Base-by-base conservation (phyloP, 306 rosid genomes). In the Quillaja saponaria region DNA sequence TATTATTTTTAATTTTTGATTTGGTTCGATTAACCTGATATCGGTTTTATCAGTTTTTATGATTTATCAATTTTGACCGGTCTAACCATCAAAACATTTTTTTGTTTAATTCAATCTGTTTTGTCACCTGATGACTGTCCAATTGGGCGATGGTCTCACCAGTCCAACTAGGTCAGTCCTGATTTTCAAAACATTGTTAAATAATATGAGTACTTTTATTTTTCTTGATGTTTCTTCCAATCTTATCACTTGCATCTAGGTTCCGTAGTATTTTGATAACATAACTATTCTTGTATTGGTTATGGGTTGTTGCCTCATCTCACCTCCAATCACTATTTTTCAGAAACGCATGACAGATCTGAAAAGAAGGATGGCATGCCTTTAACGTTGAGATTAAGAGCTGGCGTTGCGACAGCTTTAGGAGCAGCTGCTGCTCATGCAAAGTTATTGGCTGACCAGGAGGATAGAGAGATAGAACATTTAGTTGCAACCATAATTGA, bases 361-460 rank as follows among this genome's bases (percentile, higher is more conserved):
- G 55, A 66, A 15, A 72, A 72, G 64, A 77, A 61, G 38, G 86
- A 84, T 50, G 90, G 37, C 55, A 74, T 85, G 42, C 95, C 95
- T 38, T 47, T 74, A 68, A 73, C 86, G 34, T 54, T 89, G 67
- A 84, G 86, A 35, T 38, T 92, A 66, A 87, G 95, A 78, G 87
- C 97, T 28, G 88, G 87, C 48, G 69, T 80, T 42, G 94, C 87
- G 76, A 87, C 99, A 13, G 91, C 95, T 19, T 91, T 92, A 55
- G 99, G 99, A 11, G 91, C 95, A 61, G 95, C 97, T 45, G 99
- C 96, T 57, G 89, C 95, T 52, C 95, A 67, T 68, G 84, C 95
- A 35, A 89, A 89, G 71, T 74, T 92, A 78, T 67, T 92, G 63
- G 96, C 95, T 6, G 97, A 86, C 67, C 95, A 85, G 69, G 99